Conservation (phyloP, 305 asterid genomes). For the Solanum hybrid region DNA sequence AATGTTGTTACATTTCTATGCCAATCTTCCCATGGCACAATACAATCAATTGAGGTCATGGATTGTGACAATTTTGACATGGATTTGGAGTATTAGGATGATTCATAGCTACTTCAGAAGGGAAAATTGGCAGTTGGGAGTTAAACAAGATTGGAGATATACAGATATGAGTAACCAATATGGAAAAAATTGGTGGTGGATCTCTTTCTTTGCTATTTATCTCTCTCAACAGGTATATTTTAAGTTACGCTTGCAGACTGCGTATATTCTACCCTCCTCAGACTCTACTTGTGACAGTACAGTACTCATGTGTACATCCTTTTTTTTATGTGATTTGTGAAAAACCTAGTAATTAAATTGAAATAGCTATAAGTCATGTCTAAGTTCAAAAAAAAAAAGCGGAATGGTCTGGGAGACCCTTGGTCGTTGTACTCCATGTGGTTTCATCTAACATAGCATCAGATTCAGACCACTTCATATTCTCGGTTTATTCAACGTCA, state of each 20-base stretch:
- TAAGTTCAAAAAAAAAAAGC: background rate
- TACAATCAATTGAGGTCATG: conserved; percentile 50
- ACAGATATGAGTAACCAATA: conserved; percentile 52
- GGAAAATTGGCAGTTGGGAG: conserved; percentile 86
- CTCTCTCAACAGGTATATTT: conserved; percentile 62
- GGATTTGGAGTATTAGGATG: conserved; percentile 76
- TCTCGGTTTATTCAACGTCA: background rate
- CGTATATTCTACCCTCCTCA: background rate
- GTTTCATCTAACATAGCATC: background rate
- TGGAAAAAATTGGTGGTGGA: conserved; percentile 83
- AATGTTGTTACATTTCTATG: conserved; percentile 46
- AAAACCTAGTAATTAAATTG: background rate
- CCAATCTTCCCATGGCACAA: conserved; percentile 46
- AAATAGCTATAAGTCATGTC: background rate
- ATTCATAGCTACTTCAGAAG: conserved; percentile 86
- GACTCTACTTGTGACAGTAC: background rate
- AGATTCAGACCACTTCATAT: background rate
- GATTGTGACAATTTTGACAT: conserved; percentile 46
- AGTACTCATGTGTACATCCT: background rate
- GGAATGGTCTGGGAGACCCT: background rate
- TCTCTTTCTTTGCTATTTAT: conserved; percentile 71
- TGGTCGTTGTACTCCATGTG: background rate
- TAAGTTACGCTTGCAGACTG: background rate
- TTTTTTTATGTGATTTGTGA: background rate
- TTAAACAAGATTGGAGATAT: conserved; percentile 81